phyloP scores from a whole-genome alignment of 768 basidiomycete species.

The Kwoniella heveanensis region DNA sequence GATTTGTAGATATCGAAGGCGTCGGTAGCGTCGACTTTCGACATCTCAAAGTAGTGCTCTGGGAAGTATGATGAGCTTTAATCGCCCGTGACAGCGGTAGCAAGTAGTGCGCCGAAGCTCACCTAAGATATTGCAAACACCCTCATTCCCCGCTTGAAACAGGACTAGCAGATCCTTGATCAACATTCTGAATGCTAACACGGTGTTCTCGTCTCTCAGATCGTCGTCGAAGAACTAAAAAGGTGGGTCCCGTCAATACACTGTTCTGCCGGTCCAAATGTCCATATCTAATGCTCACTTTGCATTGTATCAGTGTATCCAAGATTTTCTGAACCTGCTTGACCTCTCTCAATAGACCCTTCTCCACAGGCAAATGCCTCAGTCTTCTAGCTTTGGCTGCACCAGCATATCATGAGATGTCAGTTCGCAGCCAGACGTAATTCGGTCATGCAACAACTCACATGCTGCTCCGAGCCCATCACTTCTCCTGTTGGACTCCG shows the following conservation, averaged over 20 bases:
- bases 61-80: background rate
- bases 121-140: conserved; percentile 66
- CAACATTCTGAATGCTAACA: conserved; percentile 84
- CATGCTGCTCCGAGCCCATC: conserved; percentile 43
- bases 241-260: background rate
- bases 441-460: conserved; percentile 17
- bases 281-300: conserved; percentile 64
- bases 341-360: conserved; percentile 89
- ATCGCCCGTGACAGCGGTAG: too few relatives aligned
- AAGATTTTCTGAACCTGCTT: conserved; percentile 87
- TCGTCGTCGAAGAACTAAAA: conserved; percentile 88
- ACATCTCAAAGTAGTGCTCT: conserved; percentile 99
- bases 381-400: conserved; percentile 65
- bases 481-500: conserved; percentile 74
- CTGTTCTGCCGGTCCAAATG: background rate
- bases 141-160: conserved; percentile 96
- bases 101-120: too few relatives aligned
- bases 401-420: background rate
- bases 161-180: conserved; percentile 94
- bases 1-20: conserved; percentile 85
- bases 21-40: conserved; percentile 81
- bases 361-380: conserved; percentile 89
- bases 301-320: conserved; percentile 80
- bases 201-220: conserved; percentile 85
- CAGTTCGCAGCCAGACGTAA: background rate